Base-by-base conservation (phyloP, 192 early-diverging fungal species). In the Umbelopsis sp. region DNA sequence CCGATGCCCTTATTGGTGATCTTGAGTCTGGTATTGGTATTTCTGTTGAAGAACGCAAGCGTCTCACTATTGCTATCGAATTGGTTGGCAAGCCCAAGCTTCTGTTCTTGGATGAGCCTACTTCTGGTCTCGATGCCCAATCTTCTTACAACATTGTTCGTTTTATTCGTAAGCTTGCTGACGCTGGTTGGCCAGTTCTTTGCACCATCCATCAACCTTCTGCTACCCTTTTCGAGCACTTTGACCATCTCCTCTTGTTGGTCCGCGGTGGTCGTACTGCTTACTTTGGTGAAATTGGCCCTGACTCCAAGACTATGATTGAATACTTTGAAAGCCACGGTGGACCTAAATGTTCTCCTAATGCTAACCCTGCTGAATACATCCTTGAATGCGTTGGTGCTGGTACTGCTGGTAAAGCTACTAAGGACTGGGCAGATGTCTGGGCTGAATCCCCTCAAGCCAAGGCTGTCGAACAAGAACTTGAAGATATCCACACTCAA, bases 191-290 rank as follows among this genome's bases (percentile, higher is more conserved):
- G 80, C 87, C 86, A 30, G 90, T 90, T 53, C 87, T 88, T 68
- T 95, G 87, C 77, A 93, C 92, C 12, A 95, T 97, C 65, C 95
- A 96, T 80, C 92, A 92, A 79, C 95, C 95, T 44, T 91, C 88
- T 12, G 87, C 93, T 25, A 82, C 91, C 67, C 82, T 94, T 27
- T 96, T 96, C 74, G 88, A 92, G 71, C 88, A 90, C 69, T 96
- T 96, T 78, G 93, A 95, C 72, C 90, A 95, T 45, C 74, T 95
- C 51, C 72, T 95, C 45, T 80, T 95, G 46, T 76, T 94, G 33
- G 88, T 87, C 44, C 86, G 87, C 65, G 93, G 93, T 30, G 94
- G 94, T 51, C 78, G 81, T 46, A 90, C 90, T 15, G 91, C 88
- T 13, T 95, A 90, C 71, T 91, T 91, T 83, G 94, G 94, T 67